Percentiles rank a stretch among this genome's conserved stretches.
phyloP scores from a whole-genome alignment of 805 yeast species.

The Ascoidea tarda region DNA sequence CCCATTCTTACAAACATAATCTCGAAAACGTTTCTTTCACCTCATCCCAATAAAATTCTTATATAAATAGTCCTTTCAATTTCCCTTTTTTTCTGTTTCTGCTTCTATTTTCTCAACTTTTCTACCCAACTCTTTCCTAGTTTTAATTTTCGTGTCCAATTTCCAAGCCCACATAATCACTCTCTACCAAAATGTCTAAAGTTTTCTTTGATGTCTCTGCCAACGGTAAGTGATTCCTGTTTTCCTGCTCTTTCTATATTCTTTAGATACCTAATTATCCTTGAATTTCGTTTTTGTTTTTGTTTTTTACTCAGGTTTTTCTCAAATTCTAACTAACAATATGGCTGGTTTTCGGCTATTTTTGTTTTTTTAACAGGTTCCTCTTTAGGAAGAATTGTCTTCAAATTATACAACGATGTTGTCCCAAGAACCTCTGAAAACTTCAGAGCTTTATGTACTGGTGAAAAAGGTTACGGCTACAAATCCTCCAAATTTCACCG shows the following conservation, averaged over 20 bases:
- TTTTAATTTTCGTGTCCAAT: too few relatives aligned
- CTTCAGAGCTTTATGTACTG: constrained; percentile 80
- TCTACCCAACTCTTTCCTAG: too few relatives aligned
- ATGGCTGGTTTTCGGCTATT: not conserved
- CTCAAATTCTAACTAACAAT: not conserved
- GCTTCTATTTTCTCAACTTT: too few relatives aligned
- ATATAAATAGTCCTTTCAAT: too few relatives aligned
- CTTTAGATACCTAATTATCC: not conserved
- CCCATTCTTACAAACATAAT: too few relatives aligned
- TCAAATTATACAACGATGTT: constrained; percentile 57
- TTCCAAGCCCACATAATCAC: too few relatives aligned
- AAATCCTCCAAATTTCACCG: constrained; percentile 89
- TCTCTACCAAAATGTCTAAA: too few relatives aligned
- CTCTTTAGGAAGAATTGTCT: constrained; percentile 51
- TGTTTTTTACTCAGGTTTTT: not conserved
- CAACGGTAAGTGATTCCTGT: too few relatives aligned
- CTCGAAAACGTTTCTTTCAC: too few relatives aligned
- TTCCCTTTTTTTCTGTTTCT: too few relatives aligned
- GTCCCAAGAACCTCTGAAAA: constrained; percentile 87
- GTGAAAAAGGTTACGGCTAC: constrained; percentile 70
- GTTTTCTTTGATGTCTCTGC: too few relatives aligned
- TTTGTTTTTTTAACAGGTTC: not conserved
- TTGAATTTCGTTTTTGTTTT: not conserved
- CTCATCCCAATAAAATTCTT: too few relatives aligned
- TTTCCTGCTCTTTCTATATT: not conserved